Percentiles rank a stretch among this genome's conserved stretches.
Evolutionary conservation across 768 basidiomycete species (phyloP).

Genomic region (Russula sp.): DNA sequence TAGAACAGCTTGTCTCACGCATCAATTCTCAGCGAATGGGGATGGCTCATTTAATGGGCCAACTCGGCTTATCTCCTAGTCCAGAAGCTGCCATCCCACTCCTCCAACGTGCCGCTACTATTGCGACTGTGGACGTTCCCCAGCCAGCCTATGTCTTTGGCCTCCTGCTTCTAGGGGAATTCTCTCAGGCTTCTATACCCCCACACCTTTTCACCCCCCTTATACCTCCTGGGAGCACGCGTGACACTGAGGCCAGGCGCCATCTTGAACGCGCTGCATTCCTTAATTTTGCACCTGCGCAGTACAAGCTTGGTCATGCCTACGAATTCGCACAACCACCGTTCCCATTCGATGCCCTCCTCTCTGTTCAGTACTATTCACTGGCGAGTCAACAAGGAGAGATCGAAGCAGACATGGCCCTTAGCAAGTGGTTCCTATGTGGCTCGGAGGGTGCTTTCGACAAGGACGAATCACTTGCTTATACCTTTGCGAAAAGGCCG

Average conservation of each 20-base stretch:
- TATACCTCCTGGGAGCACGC: constrained; percentile 49
- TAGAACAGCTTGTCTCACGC: constrained; percentile 24
- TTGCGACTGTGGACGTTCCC: constrained; percentile 70
- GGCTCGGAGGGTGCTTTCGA: constrained; percentile 75
- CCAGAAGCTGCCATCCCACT: constrained; percentile 62
- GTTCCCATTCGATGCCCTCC: constrained; percentile 81
- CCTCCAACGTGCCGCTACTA: constrained; percentile 72
- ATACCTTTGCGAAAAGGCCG: constrained; percentile 86
- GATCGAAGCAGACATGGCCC: constrained; percentile 92
- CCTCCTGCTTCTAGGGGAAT: constrained; percentile 82
- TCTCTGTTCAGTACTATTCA: constrained; percentile 88
- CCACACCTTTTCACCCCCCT: constrained; percentile 51
- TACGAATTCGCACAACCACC: constrained; percentile 89
- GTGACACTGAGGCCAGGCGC: constrained; percentile 61
- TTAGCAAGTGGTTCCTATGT: constrained; percentile 96
- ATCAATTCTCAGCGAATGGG: constrained; percentile 68
- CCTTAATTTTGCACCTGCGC: constrained; percentile 78
- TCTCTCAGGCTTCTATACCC: constrained; percentile 60
- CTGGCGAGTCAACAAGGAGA: constrained; percentile 83
- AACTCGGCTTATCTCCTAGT: constrained; percentile 61
- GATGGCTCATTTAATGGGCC: constrained; percentile 88
- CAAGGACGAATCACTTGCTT: constrained; percentile 83
- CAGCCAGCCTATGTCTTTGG: constrained; percentile 88
- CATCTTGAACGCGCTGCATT: constrained; percentile 84
- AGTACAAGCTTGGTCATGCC: constrained; percentile 89